phyloP scores from a whole-genome alignment of 495 filamentous ascomycete species.

The Haplographium delicatum region DNA sequence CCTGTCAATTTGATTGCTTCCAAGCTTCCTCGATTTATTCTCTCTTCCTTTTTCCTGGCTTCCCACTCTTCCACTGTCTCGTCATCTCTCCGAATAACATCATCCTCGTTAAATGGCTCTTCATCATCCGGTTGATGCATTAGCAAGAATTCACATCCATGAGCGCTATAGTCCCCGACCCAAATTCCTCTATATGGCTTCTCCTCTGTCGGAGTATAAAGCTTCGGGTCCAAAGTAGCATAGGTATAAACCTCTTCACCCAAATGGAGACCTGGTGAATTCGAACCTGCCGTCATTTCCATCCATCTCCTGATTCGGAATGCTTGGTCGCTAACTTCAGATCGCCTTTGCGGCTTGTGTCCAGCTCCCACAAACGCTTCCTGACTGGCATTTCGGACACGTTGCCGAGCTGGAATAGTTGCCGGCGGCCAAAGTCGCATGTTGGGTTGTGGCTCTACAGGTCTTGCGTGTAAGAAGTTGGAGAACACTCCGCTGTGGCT shows the following conservation, averaged over 20 bases:
- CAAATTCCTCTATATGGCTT: slow-evolving; percentile 86
- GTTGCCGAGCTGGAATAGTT: slow-evolving; percentile 56
- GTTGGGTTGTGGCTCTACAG: slow-evolving; percentile 36
- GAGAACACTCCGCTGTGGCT: slow-evolving; percentile 32
- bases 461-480: slow-evolving; percentile 41
- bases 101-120: slow-evolving; percentile 25
- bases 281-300: slow-evolving; percentile 15
- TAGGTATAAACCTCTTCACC: slow-evolving; percentile 70
- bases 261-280: slow-evolving; percentile 34
- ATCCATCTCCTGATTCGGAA: slow-evolving; percentile 73
- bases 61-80: slow-evolving; percentile 38
- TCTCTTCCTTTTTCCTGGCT: slow-evolving; percentile 30
- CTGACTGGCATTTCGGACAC: slow-evolving; percentile 42
- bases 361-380: slow-evolving; percentile 32
- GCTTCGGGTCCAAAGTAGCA: slow-evolving; percentile 61
- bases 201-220: slow-evolving; percentile 71
- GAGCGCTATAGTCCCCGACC: slow-evolving; percentile 83
- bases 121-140: slow-evolving; percentile 62
- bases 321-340: slow-evolving; percentile 53
- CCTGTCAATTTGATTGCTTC: slow-evolving; percentile 88
- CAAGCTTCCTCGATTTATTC: slow-evolving; percentile 53
- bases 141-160: slow-evolving; percentile 85
- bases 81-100: slow-evolving; percentile 26
- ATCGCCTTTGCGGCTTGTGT: slow-evolving; percentile 37
- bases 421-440: slow-evolving; percentile 68